A percentile compares a stretch with the other conserved stretches of the same genome.
These are phyloP conservation scores for Emericellopsis terricola DNA, from an alignment of 495 filamentous ascomycete genomes.

Conservation along the genomic window DNA sequence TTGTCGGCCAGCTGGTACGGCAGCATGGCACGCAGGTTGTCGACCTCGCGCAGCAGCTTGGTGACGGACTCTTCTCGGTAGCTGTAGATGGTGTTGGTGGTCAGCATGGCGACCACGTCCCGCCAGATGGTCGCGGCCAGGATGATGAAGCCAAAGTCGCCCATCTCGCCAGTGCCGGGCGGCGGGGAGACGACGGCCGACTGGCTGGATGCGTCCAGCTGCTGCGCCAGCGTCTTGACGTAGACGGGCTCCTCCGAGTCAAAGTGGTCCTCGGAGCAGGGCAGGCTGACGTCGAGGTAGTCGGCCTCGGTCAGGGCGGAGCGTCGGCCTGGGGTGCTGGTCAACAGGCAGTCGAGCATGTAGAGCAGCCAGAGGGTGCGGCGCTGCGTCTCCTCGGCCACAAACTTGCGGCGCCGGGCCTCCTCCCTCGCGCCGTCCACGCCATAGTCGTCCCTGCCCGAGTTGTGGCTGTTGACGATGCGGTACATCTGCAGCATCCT, in stretches of 20 bases:
- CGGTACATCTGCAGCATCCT: conserved; percentile 35
- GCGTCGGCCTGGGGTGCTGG: conserved; percentile 31
- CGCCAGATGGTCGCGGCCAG: conserved; percentile 33
- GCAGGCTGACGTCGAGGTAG: conserved; percentile 25
- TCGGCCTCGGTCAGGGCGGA: conserved; percentile 27
- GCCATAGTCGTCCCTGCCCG: conserved; percentile 19
- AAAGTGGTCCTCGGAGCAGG: conserved; percentile 30
- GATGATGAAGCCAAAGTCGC: conserved; percentile 32
- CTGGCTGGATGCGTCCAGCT: conserved; percentile 11
- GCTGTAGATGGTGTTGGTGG: conserved; percentile 21
- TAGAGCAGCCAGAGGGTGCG: conserved; percentile 33
- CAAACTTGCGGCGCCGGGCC: conserved; percentile 32
- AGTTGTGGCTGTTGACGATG: conserved; percentile 25
- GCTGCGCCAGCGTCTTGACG: conserved; percentile 21
- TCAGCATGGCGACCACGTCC: conserved; percentile 33
- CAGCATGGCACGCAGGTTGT: conserved; percentile 22
- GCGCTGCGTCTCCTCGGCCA: conserved; percentile 31
- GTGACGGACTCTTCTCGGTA: conserved; percentile 26
- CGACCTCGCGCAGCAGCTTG: conserved; percentile 24
- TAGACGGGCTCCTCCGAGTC: conserved; percentile 28
- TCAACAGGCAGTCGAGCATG: conserved; percentile 34
- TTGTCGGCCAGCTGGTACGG: conserved; percentile 32
- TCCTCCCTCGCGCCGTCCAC: conserved; percentile 8
- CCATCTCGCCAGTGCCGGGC: conserved; percentile 21
- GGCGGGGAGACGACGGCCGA: conserved; percentile 12